phyloP scores from a whole-genome alignment of 345 rosid species.

The Turritis glabra region DNA sequence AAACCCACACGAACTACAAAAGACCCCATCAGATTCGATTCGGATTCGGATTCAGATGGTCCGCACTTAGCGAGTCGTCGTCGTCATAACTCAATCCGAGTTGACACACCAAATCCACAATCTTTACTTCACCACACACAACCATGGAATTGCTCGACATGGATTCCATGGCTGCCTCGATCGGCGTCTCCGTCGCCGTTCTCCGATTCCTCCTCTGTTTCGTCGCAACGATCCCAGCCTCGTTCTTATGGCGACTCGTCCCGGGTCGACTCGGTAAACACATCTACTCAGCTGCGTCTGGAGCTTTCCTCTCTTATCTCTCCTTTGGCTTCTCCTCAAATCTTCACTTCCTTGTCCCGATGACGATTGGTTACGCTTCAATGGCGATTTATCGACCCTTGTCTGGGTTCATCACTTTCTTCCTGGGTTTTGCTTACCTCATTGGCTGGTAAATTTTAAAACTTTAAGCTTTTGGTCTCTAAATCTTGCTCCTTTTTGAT shows the following conservation, averaged over 20 bases:
- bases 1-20: slow-evolving; percentile 18
- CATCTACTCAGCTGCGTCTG: slow-evolving; percentile 65
- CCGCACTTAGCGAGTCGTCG: slow-evolving; percentile 10
- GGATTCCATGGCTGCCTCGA: slow-evolving; percentile 67
- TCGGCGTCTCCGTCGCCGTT: slow-evolving; percentile 88
- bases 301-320: slow-evolving; percentile 70
- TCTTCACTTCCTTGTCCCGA: slow-evolving; percentile 88
- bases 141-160: slow-evolving; percentile 47
- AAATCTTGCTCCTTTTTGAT: neutral
- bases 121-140: neutral
- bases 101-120: neutral
- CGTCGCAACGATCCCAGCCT: slow-evolving; percentile 79
- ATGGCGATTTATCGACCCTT: slow-evolving; percentile 68
- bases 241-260: slow-evolving; percentile 61
- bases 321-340: slow-evolving; percentile 89
- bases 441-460: slow-evolving; percentile 71
- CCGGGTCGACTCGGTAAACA: slow-evolving; percentile 69
- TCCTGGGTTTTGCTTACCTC: slow-evolving; percentile 76
- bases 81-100: slow-evolving; percentile 15
- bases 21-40: neutral
- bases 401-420: slow-evolving; percentile 73
- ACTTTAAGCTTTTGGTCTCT: neutral
- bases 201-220: slow-evolving; percentile 83
- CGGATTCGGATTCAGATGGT: slow-evolving; percentile 2
- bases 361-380: slow-evolving; percentile 70